Evolutionary conservation across 352 stramenopile species (phyloP), one percentile per base, ranked within the genome.

Genomic region (Pythium phragmiticola): DNA sequence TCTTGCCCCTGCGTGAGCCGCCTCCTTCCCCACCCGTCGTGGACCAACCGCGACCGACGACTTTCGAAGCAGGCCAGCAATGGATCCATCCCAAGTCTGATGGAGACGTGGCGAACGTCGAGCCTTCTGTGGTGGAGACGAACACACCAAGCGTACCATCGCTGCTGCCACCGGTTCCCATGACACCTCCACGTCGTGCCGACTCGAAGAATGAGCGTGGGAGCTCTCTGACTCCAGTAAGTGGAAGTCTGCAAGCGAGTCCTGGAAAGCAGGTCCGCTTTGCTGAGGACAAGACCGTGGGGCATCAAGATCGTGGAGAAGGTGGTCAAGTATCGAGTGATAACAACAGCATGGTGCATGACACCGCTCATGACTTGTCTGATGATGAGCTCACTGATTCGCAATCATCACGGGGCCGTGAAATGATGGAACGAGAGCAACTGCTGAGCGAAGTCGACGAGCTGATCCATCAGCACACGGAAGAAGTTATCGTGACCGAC

Each of bases 401-500:
- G 33, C 60, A 67, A 26, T 62, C 60, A 4, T 67, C 60, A 1
- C 36, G 50, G 0, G 34, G 49, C 0, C 43, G 60, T 28, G 60
- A 67, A 9, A 57, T 61, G 11, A 52, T 28, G 8, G 21, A 61
- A 17, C 41, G 13, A 0, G 60, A 67, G n/a, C 21, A 57, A n/a
- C 26, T 67, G 17, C 46, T 67, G 60, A 43, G 36, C 23, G 60
- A 62, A 16, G 60, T 56, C 11, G 60, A 67, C 16, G 60, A 61
- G 36, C 45, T 67, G 16, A 54, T 67, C n/a, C 28, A 47, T 14
- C 37, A 55, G 5, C 60, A 48, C 49, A 51, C 48, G 0, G 23
- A 37, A 23, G 46, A 52, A n/a, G 49, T 42, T 0, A 21, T 59
- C 6, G 43, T 67, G 11, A 67, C 52, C 11, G 60, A 66, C 34